Evolutionary conservation across 2,329 filamentous ascomycete genomes (phyloP).

Genomic region (Aureobasidium musti): DNA sequence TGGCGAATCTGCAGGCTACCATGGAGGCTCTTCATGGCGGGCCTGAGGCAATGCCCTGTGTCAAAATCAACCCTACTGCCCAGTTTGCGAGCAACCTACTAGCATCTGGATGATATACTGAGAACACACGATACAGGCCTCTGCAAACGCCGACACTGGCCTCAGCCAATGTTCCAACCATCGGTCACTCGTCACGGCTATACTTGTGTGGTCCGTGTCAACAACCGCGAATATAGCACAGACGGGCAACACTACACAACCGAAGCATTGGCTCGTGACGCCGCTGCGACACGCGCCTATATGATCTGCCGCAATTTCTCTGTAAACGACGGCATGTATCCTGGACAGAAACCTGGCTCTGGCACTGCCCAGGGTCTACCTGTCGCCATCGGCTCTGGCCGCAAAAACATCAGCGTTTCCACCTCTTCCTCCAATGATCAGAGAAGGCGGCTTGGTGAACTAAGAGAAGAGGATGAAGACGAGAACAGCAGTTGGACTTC

Average conservation of each 20-base stretch:
- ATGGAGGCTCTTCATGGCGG: neutral
- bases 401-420: conserved; percentile 37
- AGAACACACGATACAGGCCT: conserved; percentile 62
- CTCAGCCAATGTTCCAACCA: conserved; percentile 83
- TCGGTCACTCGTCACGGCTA: conserved; percentile 74
- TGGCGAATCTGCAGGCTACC: neutral
- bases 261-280: conserved; percentile 82
- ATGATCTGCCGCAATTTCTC: conserved; percentile 98
- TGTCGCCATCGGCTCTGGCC: conserved; percentile 64
- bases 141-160: conserved; percentile 92
- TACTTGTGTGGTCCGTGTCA: conserved; percentile 88
- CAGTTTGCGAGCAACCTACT: too few species aligned
- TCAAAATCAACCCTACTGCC: too few species aligned
- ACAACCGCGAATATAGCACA: conserved; percentile 94
- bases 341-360: conserved; percentile 56
- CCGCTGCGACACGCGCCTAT: conserved; percentile 92
- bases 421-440: neutral
- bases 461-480: conserved; percentile 20
- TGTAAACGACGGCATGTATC: conserved; percentile 89
- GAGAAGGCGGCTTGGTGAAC: conserved; percentile 4
- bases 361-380: conserved; percentile 57
- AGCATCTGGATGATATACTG: neutral
- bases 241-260: conserved; percentile 76
- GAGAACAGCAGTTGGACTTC: conserved; percentile 16
- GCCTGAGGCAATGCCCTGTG: neutral